These are phyloP conservation scores for Tricholoma matsutake DNA, from an alignment of 768 basidiomycete genomes.

Conservation along the genomic window DNA sequence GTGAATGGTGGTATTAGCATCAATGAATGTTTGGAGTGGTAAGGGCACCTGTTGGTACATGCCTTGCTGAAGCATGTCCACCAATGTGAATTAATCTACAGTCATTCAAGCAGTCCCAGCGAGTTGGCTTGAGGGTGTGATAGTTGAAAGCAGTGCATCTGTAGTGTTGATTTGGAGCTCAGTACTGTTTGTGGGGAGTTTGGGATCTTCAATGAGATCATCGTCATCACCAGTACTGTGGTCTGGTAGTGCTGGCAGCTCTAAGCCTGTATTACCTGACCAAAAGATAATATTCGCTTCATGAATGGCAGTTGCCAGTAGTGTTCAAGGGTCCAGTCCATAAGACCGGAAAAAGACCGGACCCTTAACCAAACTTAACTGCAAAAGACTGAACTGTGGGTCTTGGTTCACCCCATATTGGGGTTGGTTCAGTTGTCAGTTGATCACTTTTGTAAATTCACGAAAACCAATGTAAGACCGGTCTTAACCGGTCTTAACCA, in stretches of 20 bases:
- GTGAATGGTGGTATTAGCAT: slow-evolving; percentile 6
- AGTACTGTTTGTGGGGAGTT: background rate
- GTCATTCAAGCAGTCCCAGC: background rate
- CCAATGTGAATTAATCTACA: background rate
- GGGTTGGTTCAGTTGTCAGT: too few relatives aligned
- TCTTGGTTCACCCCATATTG: too few relatives aligned
- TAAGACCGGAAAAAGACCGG: too few relatives aligned
- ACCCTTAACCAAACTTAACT: too few relatives aligned
- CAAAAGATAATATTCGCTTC: background rate
- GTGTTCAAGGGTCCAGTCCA: too few relatives aligned
- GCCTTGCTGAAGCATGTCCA: background rate
- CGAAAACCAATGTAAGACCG: too few relatives aligned
- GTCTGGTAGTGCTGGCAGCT: background rate
- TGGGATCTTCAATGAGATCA: background rate
- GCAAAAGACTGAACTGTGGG: too few relatives aligned
- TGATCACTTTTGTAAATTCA: too few relatives aligned
- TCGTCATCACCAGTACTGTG: background rate
- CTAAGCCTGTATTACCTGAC: background rate
- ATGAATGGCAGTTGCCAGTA: too few relatives aligned
- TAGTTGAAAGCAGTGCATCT: background rate
- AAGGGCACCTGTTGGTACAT: background rate
- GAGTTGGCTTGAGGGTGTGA: background rate
- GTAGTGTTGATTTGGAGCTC: background rate
- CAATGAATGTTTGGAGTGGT: background rate
- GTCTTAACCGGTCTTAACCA: too few relatives aligned